Evolutionary conservation across 1,284 basidiomycete genomes (phyloP).

Genomic region (Apiotrichum akiyoshidainum): DNA sequence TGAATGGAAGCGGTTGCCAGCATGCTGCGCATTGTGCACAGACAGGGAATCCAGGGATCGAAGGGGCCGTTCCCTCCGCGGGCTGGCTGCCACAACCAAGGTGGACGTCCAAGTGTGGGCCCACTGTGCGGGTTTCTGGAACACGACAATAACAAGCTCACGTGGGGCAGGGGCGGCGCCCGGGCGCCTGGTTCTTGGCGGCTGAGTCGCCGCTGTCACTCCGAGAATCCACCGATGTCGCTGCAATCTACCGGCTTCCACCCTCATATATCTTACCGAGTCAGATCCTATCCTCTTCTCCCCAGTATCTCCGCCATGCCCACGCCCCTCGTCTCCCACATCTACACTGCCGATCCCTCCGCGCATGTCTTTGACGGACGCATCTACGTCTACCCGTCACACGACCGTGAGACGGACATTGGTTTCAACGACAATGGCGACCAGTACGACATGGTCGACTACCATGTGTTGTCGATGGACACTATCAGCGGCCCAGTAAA

Average conservation of each 20-base stretch:
- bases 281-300: background rate
- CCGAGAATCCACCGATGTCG: background rate
- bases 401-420: slow-evolving; percentile 39
- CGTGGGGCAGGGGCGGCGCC: too few species aligned
- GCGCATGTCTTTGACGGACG: slow-evolving; percentile 38
- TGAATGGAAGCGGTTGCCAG: too few species aligned
- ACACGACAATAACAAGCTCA: too few species aligned
- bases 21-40: too few species aligned
- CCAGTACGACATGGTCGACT: slow-evolving; percentile 45
- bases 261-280: background rate
- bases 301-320: slow-evolving; percentile 15
- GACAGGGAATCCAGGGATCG: too few species aligned
- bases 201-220: too few species aligned
- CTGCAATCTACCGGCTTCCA: background rate
- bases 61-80: too few species aligned
- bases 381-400: slow-evolving; percentile 41
- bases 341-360: slow-evolving; percentile 45
- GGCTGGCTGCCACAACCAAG: too few species aligned
- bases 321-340: slow-evolving; percentile 32
- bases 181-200: too few species aligned
- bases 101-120: too few species aligned
- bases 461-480: slow-evolving; percentile 39
- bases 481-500: slow-evolving; percentile 28
- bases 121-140: too few species aligned
- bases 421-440: slow-evolving; percentile 39